Conservation (phyloP, 495 filamentous ascomycete species). For the Neurospora intermedia region DNA sequence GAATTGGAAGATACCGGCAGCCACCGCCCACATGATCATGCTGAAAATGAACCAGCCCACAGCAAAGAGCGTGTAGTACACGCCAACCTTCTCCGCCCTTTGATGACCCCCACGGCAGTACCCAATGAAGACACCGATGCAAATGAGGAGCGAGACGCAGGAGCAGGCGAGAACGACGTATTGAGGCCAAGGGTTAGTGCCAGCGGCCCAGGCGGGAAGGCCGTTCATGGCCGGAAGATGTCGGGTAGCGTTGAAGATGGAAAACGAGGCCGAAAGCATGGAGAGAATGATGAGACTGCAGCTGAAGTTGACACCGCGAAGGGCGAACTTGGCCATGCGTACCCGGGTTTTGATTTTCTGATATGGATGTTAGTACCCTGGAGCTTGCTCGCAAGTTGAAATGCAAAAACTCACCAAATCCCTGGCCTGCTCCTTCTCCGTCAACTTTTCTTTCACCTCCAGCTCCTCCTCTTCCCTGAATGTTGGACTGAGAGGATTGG, state of each 20-base stretch:
- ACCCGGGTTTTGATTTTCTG: conserved; percentile 91
- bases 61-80: conserved; percentile 90
- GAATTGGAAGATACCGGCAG: conserved; percentile 73
- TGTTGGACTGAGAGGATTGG: conserved; percentile 72
- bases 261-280: conserved; percentile 73
- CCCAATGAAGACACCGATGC: conserved; percentile 67
- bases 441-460: conserved; percentile 66
- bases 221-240: conserved; percentile 60
- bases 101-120: conserved; percentile 86
- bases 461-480: conserved; percentile 76
- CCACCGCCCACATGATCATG: conserved; percentile 85
- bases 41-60: conserved; percentile 90
- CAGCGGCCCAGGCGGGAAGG: conserved; percentile 70
- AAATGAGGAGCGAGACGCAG: conserved; percentile 68
- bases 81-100: conserved; percentile 79
- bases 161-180: conserved; percentile 68
- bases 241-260: conserved; percentile 80
- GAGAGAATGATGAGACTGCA: conserved; percentile 90
- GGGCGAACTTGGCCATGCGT: conserved; percentile 84
- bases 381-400: too few species aligned
- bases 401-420: conserved; percentile 42
- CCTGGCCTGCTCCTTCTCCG: conserved; percentile 69
- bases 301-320: conserved; percentile 89
- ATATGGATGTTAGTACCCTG: conserved; percentile 20
- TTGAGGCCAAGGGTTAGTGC: conserved; percentile 83